Evolutionary conservation across 495 filamentous ascomycete species (phyloP).

Genomic region (Penicillium soppii): DNA sequence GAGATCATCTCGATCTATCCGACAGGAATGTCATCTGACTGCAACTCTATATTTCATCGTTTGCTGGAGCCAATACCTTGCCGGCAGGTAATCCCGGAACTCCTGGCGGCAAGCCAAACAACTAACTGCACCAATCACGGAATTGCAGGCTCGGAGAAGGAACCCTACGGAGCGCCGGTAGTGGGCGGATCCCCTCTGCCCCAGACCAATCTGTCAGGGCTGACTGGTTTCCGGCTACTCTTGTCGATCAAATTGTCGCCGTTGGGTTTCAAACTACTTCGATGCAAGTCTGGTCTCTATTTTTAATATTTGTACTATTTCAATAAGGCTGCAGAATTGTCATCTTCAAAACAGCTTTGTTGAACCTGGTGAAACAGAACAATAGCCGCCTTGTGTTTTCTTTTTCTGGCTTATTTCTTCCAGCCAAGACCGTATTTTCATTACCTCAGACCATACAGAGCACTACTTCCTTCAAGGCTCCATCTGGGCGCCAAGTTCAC

Average conservation of each 20-base stretch:
- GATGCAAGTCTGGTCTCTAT: background rate
- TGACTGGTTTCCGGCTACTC: background rate
- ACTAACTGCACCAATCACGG: conserved; percentile 12
- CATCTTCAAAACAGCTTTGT: background rate
- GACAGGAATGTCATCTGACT: conserved; percentile 10
- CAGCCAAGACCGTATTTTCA: background rate
- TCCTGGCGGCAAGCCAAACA: conserved; percentile 26
- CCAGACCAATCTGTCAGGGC: conserved; percentile 6
- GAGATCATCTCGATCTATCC: conserved; percentile 15
- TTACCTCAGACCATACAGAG: background rate
- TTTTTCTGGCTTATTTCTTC: background rate
- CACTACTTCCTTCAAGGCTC: background rate
- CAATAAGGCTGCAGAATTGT: background rate
- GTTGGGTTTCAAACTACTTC: conserved; percentile 18
- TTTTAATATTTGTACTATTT: background rate
- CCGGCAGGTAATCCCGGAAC: conserved; percentile 3
- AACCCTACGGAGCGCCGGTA: conserved; percentile 11
- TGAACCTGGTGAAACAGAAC: conserved; percentile 3
- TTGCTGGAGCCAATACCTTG: conserved; percentile 10
- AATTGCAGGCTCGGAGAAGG: background rate
- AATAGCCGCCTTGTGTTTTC: conserved; percentile 2
- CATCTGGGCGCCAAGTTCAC: conserved; percentile 4
- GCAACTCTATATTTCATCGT: conserved; percentile 3
- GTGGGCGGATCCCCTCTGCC: conserved; percentile 19
- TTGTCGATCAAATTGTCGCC: conserved; percentile 17